Base-by-base conservation (phyloP, 345 rosid genomes). In the Bretschneidera sinensis region DNA sequence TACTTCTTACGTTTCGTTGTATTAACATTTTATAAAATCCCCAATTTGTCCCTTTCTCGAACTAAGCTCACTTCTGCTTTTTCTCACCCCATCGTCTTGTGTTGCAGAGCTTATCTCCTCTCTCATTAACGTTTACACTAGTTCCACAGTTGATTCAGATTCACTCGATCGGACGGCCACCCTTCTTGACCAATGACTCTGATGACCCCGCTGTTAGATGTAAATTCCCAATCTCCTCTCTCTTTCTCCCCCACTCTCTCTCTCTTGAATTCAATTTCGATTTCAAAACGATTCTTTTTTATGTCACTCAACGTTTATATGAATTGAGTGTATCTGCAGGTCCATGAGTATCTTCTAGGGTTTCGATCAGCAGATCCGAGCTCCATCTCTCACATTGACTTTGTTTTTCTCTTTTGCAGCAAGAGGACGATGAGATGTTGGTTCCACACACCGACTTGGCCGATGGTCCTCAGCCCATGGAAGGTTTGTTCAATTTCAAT, bases 201-300 rank as follows among this genome's bases (percentile, higher is more conserved):
- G 65, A 78, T 82, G 82, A 73, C 84, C 24, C 81, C 87, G 47
- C 84, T 88, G 13, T 64, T 78, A 54, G 91, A 80, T 69, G 91
- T 85, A 80, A 55, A 47, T 18, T 55, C 54, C 51, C 62, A 57
- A 56, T 57, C 62, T 59, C 21, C 49, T 57, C 43, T 64, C 66
- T 64, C 56, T 57, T 53, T 53, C 43, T 51, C 25, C 17, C 50
- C n/a, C 54, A n/a, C 28, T 19, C 13, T 10, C 14, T 13, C 22
- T 15, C 19, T 17, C n/a, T 55, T 59, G 60, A 56, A 62, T 66
- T 45, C 64, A 70, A 15, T 16, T 54, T 48, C 51, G 17, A 34
- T 48, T 23, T 48, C 19, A 24, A 20, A 43, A 58, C n/a, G 67
- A 63, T 71, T 62, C 17, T 45, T 43, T 24, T 50, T 31, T 33